Base-by-base conservation (phyloP, 495 filamentous ascomycete genomes). In the Aspergillus leporis region DNA sequence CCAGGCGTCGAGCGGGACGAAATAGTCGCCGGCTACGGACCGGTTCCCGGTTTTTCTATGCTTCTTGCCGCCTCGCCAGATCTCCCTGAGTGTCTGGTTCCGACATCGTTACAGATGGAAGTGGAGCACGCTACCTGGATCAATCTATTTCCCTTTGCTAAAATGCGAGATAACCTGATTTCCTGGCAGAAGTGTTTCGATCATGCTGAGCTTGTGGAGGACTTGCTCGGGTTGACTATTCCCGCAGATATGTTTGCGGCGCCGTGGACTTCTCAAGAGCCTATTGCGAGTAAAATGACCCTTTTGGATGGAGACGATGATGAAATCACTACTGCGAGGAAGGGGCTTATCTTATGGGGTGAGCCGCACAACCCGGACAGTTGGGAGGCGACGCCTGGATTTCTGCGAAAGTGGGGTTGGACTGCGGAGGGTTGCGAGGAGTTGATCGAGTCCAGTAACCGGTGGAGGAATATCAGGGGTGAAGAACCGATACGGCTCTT, bases 361-460 rank as follows among this genome's bases (percentile, higher is more conserved):
- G 58, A 61, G 21, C 46, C 58, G 5, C 25, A 61, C 38, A 18
- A 18, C 12, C n/a, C 40, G 7, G 58, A 60, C 25, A 61, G 45
- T 21, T 61, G 58, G 58, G 58, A 61, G 36, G 58, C 51, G 8
- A 61, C 58, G 14, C 58, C 58, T 12, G 58, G 53, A 19, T 61
- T 61, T 23, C 16, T 61, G 28, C 16, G 43, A 18, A 61, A 61
- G 23, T 61, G 58, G 58, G 31, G 30, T 16, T 61, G 58, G 58
- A 52, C 21, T 8, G 52, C 56, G 10, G 51, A 55, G 45, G 58
- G 58, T 5, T 58, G 55, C 38, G 54, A 56, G 9, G 62, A 59
- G 31, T 30, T 65, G 34, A 61, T 59, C 30, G 57, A 62, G 38
- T 60, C 47, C n/a, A 64, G 59, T 53, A 59, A 64, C 59, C 52